A percentile compares a stretch with the other conserved stretches of the same genome.
These are phyloP conservation scores for Fragaria ananassa DNA, from an alignment of 306 rosid species.

Conservation along the genomic window DNA sequence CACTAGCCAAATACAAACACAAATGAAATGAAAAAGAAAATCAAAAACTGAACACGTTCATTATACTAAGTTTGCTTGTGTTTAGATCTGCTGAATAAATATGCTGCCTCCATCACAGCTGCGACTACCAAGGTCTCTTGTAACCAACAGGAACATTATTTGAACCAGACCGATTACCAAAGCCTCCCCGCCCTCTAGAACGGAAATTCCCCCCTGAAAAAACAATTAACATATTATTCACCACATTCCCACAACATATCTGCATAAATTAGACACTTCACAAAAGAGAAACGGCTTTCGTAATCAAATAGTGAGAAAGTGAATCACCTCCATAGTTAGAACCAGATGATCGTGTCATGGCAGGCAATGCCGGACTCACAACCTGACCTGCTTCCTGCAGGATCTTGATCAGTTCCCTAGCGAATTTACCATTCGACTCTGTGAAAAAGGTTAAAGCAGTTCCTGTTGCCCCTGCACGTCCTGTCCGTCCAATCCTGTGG, in stretches of 20 bases:
- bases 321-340: conserved; percentile 56
- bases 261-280: background rate
- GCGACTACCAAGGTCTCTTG: conserved; percentile 54
- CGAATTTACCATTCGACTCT: conserved; percentile 63
- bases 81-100: background rate
- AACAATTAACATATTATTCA: conserved; percentile 11
- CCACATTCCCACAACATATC: background rate
- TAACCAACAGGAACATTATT: conserved; percentile 65
- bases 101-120: background rate
- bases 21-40: background rate
- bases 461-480: conserved; percentile 98
- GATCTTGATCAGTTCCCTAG: conserved; percentile 71
- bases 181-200: conserved; percentile 77
- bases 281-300: background rate
- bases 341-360: conserved; percentile 59
- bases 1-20: background rate
- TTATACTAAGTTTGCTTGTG: background rate
- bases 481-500: conserved; percentile 95
- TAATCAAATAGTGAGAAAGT: background rate
- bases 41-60: background rate
- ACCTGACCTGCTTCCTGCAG: conserved; percentile 81
- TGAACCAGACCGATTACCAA: conserved; percentile 78
- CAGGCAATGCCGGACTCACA: conserved; percentile 59
- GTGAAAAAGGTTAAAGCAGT: conserved; percentile 83
- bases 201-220: conserved; percentile 63